A percentile compares a stretch with the other conserved stretches of the same genome.
Evolutionary conservation across 768 basidiomycete genomes (phyloP).

Genomic region (Plicaturopsis crispa): DNA sequence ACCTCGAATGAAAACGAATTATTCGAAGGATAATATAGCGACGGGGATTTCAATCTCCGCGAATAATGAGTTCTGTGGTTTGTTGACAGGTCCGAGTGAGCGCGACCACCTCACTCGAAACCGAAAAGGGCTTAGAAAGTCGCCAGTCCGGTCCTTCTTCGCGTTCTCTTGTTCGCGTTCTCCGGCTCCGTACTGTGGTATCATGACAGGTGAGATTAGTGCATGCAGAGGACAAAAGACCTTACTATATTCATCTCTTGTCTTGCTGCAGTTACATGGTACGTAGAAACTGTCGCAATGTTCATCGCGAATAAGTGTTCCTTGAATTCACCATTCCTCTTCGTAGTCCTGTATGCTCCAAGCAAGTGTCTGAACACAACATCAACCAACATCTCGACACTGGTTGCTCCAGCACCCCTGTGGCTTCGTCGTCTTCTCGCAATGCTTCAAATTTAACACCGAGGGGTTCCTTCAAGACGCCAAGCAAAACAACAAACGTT

Average conservation of each 20-base stretch:
- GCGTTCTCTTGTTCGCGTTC: not conserved
- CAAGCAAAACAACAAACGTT: too few relatives aligned
- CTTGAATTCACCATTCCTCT: too few relatives aligned
- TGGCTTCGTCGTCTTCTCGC: slow-evolving; percentile 8
- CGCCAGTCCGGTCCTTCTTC: slow-evolving; percentile 3
- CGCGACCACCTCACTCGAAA: too few relatives aligned
- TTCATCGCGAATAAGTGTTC: too few relatives aligned
- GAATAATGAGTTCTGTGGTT: not conserved
- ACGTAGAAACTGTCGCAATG: too few relatives aligned
- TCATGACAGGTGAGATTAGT: slow-evolving; percentile 2
- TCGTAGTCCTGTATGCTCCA: slow-evolving; percentile 48
- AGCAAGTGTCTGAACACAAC: slow-evolving; percentile 26
- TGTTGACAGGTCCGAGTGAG: too few relatives aligned
- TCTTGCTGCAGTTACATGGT: too few relatives aligned
- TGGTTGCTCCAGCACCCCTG: slow-evolving; percentile 22
- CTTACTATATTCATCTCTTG: too few relatives aligned
- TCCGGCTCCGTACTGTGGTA: slow-evolving; percentile 1
- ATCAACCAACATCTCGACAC: slow-evolving; percentile 51
- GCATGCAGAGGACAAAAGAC: not conserved
- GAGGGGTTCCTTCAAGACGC: slow-evolving; percentile 10
- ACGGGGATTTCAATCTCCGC: not conserved
- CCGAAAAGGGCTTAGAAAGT: not conserved
- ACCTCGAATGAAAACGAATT: too few relatives aligned
- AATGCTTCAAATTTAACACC: slow-evolving; percentile 8
- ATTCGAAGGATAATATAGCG: too few relatives aligned